Conservation (phyloP, 169 alveolate species). For the Eimeria nieschulzi region DNA sequence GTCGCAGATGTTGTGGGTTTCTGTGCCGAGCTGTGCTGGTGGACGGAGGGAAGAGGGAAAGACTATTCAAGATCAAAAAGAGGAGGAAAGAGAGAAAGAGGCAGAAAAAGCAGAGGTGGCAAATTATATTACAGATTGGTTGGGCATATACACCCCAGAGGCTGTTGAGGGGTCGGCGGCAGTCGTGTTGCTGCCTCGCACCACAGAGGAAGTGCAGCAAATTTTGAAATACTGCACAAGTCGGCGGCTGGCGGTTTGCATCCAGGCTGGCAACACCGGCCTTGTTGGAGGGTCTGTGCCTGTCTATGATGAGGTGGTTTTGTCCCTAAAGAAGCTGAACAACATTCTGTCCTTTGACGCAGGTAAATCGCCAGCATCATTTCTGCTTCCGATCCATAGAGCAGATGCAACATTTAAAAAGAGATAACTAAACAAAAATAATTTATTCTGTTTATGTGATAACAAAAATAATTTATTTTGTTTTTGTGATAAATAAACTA, state of each 20-base stretch:
- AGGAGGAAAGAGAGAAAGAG: background rate
- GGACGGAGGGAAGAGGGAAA: background rate
- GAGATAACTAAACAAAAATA: too few relatives aligned
- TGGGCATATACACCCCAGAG: slow-evolving; percentile 20
- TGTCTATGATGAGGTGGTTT: slow-evolving; percentile 82
- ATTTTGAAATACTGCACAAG: slow-evolving; percentile 83
- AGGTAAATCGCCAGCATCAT: background rate
- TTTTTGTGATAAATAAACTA: too few relatives aligned
- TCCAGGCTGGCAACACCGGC: slow-evolving; percentile 91
- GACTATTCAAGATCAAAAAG: background rate
- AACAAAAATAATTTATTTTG: too few relatives aligned
- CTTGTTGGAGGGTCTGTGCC: slow-evolving; percentile 88
- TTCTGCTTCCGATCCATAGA: too few relatives aligned
- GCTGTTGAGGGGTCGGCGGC: slow-evolving; percentile 76
- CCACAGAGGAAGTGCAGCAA: slow-evolving; percentile 79
- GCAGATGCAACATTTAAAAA: too few relatives aligned
- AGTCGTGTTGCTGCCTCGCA: slow-evolving; percentile 82
- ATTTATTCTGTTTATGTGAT: too few relatives aligned
- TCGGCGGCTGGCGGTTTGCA: slow-evolving; percentile 81
- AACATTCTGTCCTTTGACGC: slow-evolving; percentile 35
- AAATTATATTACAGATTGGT: slow-evolving; percentile 63
- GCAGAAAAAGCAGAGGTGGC: background rate
- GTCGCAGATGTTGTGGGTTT: background rate
- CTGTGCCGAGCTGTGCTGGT: slow-evolving; percentile 12
- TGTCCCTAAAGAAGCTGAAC: slow-evolving; percentile 23